These are phyloP conservation scores for Ascochyta koolunga DNA, from an alignment of 2,329 filamentous ascomycete genomes.

Conservation along the genomic window DNA sequence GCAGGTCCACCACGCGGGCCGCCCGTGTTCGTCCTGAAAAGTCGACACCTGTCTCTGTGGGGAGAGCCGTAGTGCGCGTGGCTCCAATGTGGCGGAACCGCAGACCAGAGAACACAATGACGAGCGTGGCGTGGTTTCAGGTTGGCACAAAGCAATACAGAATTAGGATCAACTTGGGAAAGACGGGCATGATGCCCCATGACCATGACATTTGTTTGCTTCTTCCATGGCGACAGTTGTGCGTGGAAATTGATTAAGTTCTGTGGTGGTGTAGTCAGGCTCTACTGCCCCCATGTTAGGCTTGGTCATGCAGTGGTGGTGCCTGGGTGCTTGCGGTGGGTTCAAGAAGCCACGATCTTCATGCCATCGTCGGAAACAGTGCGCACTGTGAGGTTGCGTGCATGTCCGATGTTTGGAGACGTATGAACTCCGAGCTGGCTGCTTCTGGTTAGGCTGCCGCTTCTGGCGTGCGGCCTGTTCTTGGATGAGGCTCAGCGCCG, in stretches of 20 bases:
- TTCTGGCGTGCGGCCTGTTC: background rate
- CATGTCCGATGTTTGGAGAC: background rate
- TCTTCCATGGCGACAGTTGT: background rate
- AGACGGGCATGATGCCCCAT: background rate
- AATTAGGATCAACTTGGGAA: background rate
- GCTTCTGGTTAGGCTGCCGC: background rate
- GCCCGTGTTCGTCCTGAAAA: conserved; percentile 4
- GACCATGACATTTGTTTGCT: conserved; percentile 10
- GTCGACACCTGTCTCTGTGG: background rate
- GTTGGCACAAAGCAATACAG: background rate
- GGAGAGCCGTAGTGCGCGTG: background rate
- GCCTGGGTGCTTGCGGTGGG: background rate
- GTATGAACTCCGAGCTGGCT: background rate
- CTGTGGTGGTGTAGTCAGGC: background rate
- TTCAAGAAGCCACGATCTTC: too few relatives aligned
- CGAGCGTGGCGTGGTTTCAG: conserved; percentile 3
- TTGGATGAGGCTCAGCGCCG: background rate
- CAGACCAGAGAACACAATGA: background rate
- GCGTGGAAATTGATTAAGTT: background rate
- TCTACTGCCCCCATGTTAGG: background rate
- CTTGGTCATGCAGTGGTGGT: background rate
- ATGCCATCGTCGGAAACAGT: background rate
- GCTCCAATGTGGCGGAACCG: background rate
- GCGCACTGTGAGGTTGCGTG: conserved; percentile 2
- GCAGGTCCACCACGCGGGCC: background rate